Base-by-base conservation (phyloP, 176 grass and related monocot species). In the Ananas comosus region DNA sequence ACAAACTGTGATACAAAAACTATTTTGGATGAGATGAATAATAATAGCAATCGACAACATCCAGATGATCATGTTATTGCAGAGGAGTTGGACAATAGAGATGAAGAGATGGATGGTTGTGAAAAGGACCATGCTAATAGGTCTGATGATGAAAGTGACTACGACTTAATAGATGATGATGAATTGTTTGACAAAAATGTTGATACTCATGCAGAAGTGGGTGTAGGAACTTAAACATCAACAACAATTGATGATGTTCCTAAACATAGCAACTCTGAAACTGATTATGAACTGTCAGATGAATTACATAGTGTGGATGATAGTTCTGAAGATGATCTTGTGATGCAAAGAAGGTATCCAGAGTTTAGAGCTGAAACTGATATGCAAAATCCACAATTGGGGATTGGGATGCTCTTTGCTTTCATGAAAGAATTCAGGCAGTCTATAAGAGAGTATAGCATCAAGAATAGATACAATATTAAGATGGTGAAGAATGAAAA, bases 401-500 rank as follows among this genome's bases (percentile, higher is more conserved):
- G 59, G 50, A 21, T 73, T 54, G 70, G 51, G 51, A 61, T 73
- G 70, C 1, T 73, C 2, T 74, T 64, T 74, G 9, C 22, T 74
- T 74, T 51, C 24, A 59, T 74, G 27, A 18, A 54, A 9, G 71
- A 61, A 16, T 74, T 74, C 27, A 74, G 59, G 22, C 2, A 63
- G 17, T 49, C 25, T 53, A 28, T 64, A 2, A 48, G 25, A 48
- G 53, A 74, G 17, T 74, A 74, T 48, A 56, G 52, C 48, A 74
- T 74, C 13, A 74, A 57, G 16, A 29, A 2, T 53, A 74, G 71
- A 59, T 59, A 33, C 16, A 74, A 58, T 25, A 58, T 74, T 28
- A 50, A 10, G 33, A 59, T 74, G 53, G 71, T 29, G 16, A 74
- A 64, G 59, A 74, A 74, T 74, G 71, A 74, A 48, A 63, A 19